Evolutionary conservation across 1,139 yeast genomes (phyloP).

Genomic region (Suhomyces bolitotheri): DNA sequence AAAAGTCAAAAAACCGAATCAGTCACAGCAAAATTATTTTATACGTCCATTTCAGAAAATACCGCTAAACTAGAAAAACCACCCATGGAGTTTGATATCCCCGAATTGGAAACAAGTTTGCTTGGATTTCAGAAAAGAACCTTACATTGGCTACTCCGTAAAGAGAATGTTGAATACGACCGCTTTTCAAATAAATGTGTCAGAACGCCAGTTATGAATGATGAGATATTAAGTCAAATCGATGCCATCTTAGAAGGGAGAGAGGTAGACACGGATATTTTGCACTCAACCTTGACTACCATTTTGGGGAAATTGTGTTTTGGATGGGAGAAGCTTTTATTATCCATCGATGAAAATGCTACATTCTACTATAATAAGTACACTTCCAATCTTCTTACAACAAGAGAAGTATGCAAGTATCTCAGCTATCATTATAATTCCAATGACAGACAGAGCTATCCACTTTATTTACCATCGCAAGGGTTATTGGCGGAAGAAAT

Average conservation of each 20-base stretch:
- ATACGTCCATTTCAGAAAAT: constrained; percentile 35
- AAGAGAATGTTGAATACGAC: constrained; percentile 55
- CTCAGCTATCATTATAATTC: constrained; percentile 23
- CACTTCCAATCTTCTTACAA: constrained; percentile 48
- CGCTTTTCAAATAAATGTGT: constrained; percentile 25
- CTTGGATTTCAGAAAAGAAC: constrained; percentile 64
- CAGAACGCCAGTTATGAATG: constrained; percentile 19
- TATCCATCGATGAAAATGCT: constrained; percentile 11
- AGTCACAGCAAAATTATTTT: constrained; percentile 25
- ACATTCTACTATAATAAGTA: constrained; percentile 49
- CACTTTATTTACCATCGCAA: constrained; percentile 45
- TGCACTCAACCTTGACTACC: constrained; percentile 19
- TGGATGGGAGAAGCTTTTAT: constrained; percentile 50
- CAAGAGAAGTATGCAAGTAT: constrained; percentile 29
- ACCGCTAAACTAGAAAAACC: constrained; percentile 27
- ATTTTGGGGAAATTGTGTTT: constrained; percentile 43
- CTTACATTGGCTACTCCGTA: constrained; percentile 61
- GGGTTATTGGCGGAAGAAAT: constrained; percentile 89
- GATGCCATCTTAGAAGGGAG: constrained; percentile 8
- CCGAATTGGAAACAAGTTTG: constrained; percentile 50
- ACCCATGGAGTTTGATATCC: constrained; percentile 32
- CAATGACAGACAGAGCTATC: constrained; percentile 13
- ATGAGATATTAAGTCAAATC: constrained; percentile 13
- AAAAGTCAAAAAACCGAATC: constrained; percentile 2
- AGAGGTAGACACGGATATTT: constrained; percentile 5